Base-by-base conservation (phyloP, 176 grass and related monocot genomes). In the Aegilops speltoides region DNA sequence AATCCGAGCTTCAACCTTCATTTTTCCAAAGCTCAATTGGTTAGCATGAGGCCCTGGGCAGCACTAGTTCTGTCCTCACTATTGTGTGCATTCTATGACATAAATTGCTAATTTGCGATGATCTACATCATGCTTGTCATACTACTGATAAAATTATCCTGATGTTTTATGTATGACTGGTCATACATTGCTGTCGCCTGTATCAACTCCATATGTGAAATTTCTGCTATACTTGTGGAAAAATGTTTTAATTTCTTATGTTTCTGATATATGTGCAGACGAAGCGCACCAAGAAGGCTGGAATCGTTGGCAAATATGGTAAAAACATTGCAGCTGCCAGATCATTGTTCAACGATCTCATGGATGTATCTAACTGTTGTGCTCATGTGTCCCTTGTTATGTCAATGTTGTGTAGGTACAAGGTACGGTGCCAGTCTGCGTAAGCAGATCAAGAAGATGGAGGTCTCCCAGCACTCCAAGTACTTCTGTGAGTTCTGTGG, bases 241-340 rank as follows among this genome's bases (percentile, higher is more conserved):
- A 43, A 31, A 2, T 43, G 16, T 60, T 48, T 69, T 45, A 32
- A 79, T 72, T 31, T 72, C 7, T 71, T 52, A 14, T 54, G 24
- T 65, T 25, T 85, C 52, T 76, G 23, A 57, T 87, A 14, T 75
- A 66, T 59, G 43, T 88, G 64, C 71, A 95, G 93, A 95, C 93
- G 45, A 95, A 95, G 88, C 93, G 93, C 57, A 95, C 93, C 83
- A 95, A 95, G 88, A 95, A 95, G 88, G 91, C 91, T 59, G 91
- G 93, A 89, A 95, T 95, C 79, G 93, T 95, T 75, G 93, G 93
- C 72, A 95, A 95, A 95, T 95, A 93, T 85, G 93, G 93, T 95
- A 87, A 64, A 6, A 43, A 25, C 19, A 81, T 77, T 75, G 32
- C 77, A 57, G 24, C 56, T 85, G 6, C 19, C 20, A 11, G 14